These are phyloP conservation scores for Syzygium malaccense DNA, from an alignment of 441 rosid genomes.

Conservation along the genomic window DNA sequence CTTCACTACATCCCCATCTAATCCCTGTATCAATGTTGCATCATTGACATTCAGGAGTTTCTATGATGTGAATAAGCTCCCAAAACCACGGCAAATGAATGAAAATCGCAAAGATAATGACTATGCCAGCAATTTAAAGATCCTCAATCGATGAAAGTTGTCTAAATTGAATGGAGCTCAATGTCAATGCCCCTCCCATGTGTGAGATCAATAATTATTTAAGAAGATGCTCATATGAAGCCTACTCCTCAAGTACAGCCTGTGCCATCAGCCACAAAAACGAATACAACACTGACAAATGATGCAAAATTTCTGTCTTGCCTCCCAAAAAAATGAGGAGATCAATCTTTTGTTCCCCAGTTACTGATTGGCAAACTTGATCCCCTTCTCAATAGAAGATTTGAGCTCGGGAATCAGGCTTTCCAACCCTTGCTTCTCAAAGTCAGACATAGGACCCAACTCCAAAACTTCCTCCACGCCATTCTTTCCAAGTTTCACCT, in stretches of 20 bases:
- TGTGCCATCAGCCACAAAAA: not conserved
- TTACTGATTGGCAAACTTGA: conserved; percentile 17
- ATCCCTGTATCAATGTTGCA: not conserved
- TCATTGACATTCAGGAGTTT: not conserved
- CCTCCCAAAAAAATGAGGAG: not conserved
- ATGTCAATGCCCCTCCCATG: not conserved
- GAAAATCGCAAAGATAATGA: not conserved
- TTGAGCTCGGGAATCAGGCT: conserved; percentile 22
- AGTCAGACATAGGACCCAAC: conserved; percentile 19
- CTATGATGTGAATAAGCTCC: not conserved
- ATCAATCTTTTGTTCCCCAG: not conserved
- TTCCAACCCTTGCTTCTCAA: conserved; percentile 18
- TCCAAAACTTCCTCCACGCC: conserved; percentile 24
- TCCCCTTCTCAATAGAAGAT: conserved; percentile 24
- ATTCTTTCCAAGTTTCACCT: conserved; percentile 26
- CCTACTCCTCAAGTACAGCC: not conserved
- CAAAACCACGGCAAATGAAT: not conserved
- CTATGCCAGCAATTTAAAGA: not conserved
- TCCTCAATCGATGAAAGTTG: not conserved
- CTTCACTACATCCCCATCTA: not conserved
- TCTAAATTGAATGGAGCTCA: not conserved
- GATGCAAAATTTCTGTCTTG: not conserved
- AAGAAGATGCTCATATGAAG: not conserved
- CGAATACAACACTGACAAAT: not conserved
- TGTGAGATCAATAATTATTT: not conserved